Evolutionary conservation across 345 rosid genomes (phyloP), one percentile per base, ranked within the genome.

Genomic region (Draba incana): DNA sequence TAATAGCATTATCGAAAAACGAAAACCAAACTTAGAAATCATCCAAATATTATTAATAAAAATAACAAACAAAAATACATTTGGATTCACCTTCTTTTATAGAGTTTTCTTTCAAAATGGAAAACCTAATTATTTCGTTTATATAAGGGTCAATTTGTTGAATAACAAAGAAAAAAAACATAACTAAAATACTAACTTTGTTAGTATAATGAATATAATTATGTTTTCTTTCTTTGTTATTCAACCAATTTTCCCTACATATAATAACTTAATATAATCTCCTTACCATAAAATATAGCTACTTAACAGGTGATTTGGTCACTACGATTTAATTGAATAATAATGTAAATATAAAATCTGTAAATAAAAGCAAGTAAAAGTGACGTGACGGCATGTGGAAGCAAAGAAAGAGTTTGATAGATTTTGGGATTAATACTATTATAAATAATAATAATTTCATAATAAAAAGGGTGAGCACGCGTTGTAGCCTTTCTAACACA

Each of bases 361-460:
- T 4, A 41, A 2, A 42, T 7, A 13, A 57, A 31, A 57, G 31
- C 10, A 43, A 31, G n/a, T 15, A 23, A 66, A 50, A 43, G 77
- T 57, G 68, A 74, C 59, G 72, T 67, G 77, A 66, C 61, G 72
- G 72, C 77, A 66, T 66, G 72, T 66, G 69, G 69, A 63, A 71
- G 69, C 33, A 71, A 55, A 72, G 48, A 31, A 71, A 43, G 56
- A 60, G 55, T 27, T 43, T 11, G 44, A 47, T 28, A 56, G 68
- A 66, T 52, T 68, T 44, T 52, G 50, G 16, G 56, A 53, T 64
- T 50, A 27, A 10, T 54, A 28, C 3, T 3, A 28, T 28, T 20
- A 20, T 20, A 20, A 35, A 35, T 41, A 10, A 31, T 23, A 55
- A 4, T 16, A 38, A 49, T 35, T 35, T 6, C 23, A 13, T 42